A percentile compares a stretch with the other conserved stretches of the same genome.
These are phyloP conservation scores for Xerocomus nothofagi DNA, from an alignment of 1,284 basidiomycete genomes.

Conservation along the genomic window DNA sequence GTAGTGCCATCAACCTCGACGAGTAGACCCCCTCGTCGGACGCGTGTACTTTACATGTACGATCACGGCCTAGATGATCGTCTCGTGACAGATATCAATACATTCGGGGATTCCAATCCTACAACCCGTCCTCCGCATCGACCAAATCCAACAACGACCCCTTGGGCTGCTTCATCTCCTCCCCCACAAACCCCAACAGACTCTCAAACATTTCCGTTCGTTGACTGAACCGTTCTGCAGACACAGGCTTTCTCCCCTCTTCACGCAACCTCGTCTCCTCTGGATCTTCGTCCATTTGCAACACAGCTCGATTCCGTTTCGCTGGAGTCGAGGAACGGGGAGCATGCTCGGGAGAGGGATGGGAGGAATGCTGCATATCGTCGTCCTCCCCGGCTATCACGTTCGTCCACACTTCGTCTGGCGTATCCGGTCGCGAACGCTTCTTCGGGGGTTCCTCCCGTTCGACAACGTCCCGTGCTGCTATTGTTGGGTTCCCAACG, in stretches of 20 bases:
- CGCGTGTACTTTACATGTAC: slow-evolving; percentile 10
- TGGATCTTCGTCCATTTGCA: slow-evolving; percentile 42
- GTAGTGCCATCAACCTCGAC: slow-evolving; percentile 90
- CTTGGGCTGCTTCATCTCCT: slow-evolving; percentile 62
- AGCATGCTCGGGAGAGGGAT: neutral
- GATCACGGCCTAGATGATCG: neutral
- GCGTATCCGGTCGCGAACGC: slow-evolving; percentile 39
- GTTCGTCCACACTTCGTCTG: slow-evolving; percentile 34
- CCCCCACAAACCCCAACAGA: slow-evolving; percentile 60
- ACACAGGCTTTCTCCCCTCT: slow-evolving; percentile 21
- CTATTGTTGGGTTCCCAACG: neutral
- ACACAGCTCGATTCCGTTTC: slow-evolving; percentile 23
- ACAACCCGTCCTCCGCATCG: slow-evolving; percentile 37
- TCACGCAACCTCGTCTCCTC: slow-evolving; percentile 19
- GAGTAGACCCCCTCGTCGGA: slow-evolving; percentile 41
- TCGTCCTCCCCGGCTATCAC: slow-evolving; percentile 33
- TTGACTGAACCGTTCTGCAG: slow-evolving; percentile 50
- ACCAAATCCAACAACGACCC: slow-evolving; percentile 58
- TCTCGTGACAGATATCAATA: neutral
- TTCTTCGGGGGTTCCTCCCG: slow-evolving; percentile 37
- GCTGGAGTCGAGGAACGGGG: slow-evolving; percentile 4
- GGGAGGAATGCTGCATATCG: neutral
- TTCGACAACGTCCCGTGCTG: neutral
- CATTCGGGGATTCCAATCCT: neutral
- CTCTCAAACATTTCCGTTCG: slow-evolving; percentile 69